Conservation (phyloP, 2,329 filamentous ascomycete genomes). For the Lecanicillium sp. region DNA sequence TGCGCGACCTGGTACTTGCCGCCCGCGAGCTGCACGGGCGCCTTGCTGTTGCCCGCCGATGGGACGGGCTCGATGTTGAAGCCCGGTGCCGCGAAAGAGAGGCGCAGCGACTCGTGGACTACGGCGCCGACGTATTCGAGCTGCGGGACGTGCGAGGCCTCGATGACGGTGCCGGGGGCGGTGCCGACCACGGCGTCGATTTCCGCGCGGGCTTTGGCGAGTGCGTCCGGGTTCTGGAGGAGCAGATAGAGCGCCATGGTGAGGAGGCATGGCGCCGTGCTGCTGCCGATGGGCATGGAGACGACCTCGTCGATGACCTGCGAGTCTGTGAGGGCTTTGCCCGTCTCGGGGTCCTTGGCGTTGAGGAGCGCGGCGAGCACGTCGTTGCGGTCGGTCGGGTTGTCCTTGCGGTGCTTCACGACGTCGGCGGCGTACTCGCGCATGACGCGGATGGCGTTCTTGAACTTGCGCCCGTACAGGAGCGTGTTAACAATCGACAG, state of each 20-base stretch:
- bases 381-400: constrained; percentile 52
- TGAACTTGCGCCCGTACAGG: constrained; percentile 47
- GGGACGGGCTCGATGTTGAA: constrained; percentile 48
- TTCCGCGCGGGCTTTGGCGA: constrained; percentile 46
- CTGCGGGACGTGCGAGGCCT: constrained; percentile 41
- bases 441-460: constrained; percentile 46
- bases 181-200: constrained; percentile 46
- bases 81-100: constrained; percentile 47
- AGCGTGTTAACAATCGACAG: constrained; percentile 48
- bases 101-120: constrained; percentile 48
- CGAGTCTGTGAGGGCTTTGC: constrained; percentile 49
- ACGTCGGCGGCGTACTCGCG: constrained; percentile 50
- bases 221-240: constrained; percentile 41
- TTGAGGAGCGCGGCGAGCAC: constrained; percentile 55
- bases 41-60: constrained; percentile 32
- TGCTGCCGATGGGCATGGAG: constrained; percentile 56
- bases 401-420: constrained; percentile 48
- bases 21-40: constrained; percentile 40
- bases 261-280: constrained; percentile 42
- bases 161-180: constrained; percentile 37
- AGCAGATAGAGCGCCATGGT: constrained; percentile 44
- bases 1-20: constrained; percentile 45
- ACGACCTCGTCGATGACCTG: constrained; percentile 64
- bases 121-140: constrained; percentile 50
- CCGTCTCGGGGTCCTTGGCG: constrained; percentile 55